Evolutionary conservation across 495 filamentous ascomycete species (phyloP).

Genomic region (Melanomma pulvis-pyrius): DNA sequence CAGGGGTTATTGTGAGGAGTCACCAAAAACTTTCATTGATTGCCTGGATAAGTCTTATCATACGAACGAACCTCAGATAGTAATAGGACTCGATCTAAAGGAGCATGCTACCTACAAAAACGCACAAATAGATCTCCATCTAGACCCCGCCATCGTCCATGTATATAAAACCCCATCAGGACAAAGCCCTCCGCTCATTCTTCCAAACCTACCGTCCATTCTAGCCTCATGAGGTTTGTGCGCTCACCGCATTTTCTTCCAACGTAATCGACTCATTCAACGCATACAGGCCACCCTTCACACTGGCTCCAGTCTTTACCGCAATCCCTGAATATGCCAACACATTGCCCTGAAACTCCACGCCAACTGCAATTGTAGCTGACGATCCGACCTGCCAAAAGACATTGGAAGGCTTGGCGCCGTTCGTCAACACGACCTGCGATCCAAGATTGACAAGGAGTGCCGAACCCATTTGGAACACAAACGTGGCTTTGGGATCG

Average conservation of each 20-base stretch:
- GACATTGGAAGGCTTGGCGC: neutral
- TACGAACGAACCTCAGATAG: too few species aligned
- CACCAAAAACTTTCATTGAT: too few species aligned
- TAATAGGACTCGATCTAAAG: too few species aligned
- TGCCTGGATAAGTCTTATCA: too few species aligned
- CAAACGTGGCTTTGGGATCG: neutral
- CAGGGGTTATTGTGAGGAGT: too few species aligned
- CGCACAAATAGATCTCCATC: too few species aligned
- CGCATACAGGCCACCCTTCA: neutral
- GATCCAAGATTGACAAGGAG: neutral
- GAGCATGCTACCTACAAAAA: too few species aligned
- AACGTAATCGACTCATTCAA: neutral
- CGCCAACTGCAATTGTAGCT: neutral
- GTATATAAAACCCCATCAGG: too few species aligned
- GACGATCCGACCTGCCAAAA: neutral
- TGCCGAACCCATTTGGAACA: neutral
- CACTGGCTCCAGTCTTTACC: neutral
- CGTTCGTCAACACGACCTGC: neutral
- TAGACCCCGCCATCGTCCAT: too few species aligned
- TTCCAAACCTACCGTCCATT: too few species aligned
- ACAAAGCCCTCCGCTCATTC: too few species aligned
- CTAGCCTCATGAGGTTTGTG: too few species aligned
- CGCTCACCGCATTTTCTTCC: neutral
- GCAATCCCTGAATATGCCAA: neutral
- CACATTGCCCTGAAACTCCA: neutral